Percentiles rank a stretch among this genome's conserved stretches.
Evolutionary conservation across 2,329 filamentous ascomycete genomes (phyloP).

Genomic region (Cladosporium sphaerospermum): DNA sequence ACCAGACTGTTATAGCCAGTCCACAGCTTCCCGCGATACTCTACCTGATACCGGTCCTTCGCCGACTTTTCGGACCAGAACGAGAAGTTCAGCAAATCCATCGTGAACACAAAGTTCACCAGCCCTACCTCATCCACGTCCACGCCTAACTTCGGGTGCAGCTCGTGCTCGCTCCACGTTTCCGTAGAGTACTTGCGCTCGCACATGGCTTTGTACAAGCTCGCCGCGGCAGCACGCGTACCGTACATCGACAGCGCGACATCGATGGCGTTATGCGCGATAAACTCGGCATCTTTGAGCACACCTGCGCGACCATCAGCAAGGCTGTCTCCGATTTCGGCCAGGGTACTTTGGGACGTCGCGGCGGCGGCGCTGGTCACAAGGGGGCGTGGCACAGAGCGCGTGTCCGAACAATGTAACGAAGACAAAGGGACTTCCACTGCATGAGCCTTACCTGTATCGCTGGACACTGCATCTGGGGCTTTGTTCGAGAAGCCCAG

Average conservation of each 20-base stretch:
- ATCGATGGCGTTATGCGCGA: conserved; percentile 89
- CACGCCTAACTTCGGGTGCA: conserved; percentile 64
- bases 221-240: conserved; percentile 73
- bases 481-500: conserved; percentile 42
- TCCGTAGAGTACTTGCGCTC: conserved; percentile 75
- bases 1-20: conserved; percentile 95
- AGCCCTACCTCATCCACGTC: conserved; percentile 27
- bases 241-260: conserved; percentile 79
- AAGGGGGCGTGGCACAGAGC: not conserved
- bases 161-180: conserved; percentile 79
- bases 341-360: no score
- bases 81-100: conserved; percentile 92
- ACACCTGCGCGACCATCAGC: conserved; percentile 51
- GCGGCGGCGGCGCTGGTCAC: no score
- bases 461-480: conserved; percentile 22
- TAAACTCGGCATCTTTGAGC: conserved; percentile 72
- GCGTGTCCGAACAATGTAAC: conserved; percentile 15
- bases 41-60: conserved; percentile 71
- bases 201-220: conserved; percentile 76
- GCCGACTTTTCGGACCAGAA: conserved; percentile 79
- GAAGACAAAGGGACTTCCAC: conserved; percentile 25
- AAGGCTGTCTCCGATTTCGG: not conserved
- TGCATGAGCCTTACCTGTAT: conserved; percentile 23
- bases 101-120: conserved; percentile 89
- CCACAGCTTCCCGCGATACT: conserved; percentile 75